Percentiles rank a stretch among this genome's conserved stretches.
Conservation (phyloP, 1,284 basidiomycete species). For the Xerocomus amazonicus region DNA sequence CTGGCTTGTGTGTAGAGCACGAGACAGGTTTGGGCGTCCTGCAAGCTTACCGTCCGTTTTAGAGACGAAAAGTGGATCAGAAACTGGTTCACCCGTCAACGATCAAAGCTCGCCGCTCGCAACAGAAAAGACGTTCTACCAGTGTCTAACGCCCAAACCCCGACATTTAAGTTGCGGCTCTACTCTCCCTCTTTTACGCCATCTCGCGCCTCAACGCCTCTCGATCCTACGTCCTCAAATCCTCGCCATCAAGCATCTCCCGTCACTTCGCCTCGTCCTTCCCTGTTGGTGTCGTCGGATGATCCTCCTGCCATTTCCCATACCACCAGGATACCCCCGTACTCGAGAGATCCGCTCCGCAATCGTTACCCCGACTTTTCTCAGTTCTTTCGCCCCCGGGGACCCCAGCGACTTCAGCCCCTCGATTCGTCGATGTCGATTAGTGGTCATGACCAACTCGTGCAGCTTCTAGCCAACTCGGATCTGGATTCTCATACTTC, state of each 20-base stretch:
- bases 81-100: conserved; percentile 32
- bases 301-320: not conserved
- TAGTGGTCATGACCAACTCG: not conserved
- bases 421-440: conserved; percentile 2
- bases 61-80: conserved; percentile 31
- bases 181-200: not conserved
- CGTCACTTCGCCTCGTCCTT: not conserved
- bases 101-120: conserved; percentile 20
- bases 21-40: not conserved
- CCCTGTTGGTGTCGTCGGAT: too few species aligned
- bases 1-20: conserved; percentile 29
- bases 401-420: conserved; percentile 8
- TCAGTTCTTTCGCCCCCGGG: conserved; percentile 27
- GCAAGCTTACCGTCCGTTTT: conserved; percentile 5
- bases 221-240: not conserved
- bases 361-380: conserved; percentile 34
- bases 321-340: conserved; percentile 8
- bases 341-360: conserved; percentile 32
- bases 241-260: conserved; percentile 4
- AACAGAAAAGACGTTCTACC: conserved; percentile 4
- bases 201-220: too few species aligned
- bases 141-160: not conserved
- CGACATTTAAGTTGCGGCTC: conserved; percentile 18
- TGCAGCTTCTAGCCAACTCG: not conserved
- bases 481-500: not conserved